Conservation (phyloP, 257 asterid species). For the Przewalskia tangutica region DNA sequence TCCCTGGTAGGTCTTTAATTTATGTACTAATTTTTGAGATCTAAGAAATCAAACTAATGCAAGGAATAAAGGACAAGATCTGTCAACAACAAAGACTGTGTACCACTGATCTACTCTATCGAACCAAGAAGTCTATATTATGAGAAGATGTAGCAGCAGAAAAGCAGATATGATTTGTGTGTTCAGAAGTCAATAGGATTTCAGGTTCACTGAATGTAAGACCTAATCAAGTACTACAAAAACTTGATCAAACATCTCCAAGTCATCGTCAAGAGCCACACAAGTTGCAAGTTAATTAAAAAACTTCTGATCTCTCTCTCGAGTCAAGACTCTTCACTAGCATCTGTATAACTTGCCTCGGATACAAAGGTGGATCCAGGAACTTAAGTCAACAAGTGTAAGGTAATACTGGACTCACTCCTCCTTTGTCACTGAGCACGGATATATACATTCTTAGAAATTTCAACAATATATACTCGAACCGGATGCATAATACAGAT, state of each 20-base stretch:
- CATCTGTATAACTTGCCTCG: neutral
- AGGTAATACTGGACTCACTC: neutral
- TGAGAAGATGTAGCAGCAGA: neutral
- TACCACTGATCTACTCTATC: neutral
- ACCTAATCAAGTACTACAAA: neutral
- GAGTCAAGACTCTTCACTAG: neutral
- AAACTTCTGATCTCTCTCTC: neutral
- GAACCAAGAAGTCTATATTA: neutral
- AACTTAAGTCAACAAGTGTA: neutral
- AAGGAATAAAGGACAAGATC: neutral
- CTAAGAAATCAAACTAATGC: neutral
- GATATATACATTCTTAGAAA: neutral
- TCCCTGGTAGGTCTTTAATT: neutral
- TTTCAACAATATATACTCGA: neutral
- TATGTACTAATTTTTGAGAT: neutral
- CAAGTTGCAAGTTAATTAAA: neutral
- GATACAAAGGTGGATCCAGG: neutral
- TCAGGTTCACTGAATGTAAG: neutral
- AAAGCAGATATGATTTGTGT: neutral
- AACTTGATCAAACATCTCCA: neutral
- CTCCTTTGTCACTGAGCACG: neutral
- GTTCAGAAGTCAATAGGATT: neutral
- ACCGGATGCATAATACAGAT: neutral
- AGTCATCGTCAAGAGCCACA: neutral
- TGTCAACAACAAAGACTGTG: neutral